Evolutionary conservation across 2,329 filamentous ascomycete species (phyloP).

Genomic region (Paraphaeosphaeria minitans): DNA sequence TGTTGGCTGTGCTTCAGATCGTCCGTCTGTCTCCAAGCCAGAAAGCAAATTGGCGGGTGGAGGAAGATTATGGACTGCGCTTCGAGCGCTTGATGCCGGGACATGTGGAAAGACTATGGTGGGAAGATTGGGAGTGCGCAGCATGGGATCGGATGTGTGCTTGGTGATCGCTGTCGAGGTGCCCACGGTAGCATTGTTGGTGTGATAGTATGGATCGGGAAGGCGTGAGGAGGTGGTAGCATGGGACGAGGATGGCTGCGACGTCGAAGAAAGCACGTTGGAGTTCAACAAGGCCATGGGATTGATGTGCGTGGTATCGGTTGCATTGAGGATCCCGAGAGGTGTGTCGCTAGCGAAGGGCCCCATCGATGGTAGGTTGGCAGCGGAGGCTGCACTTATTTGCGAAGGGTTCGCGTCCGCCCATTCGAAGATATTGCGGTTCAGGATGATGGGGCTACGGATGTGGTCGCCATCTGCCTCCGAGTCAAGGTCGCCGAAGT

Average conservation of each 20-base stretch:
- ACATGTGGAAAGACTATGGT: slow-evolving; percentile 40
- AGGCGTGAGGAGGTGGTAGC: slow-evolving; percentile 1
- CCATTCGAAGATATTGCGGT: slow-evolving; percentile 47
- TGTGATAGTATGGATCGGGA: neutral
- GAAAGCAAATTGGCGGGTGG: slow-evolving; percentile 41
- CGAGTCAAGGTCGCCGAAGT: slow-evolving; percentile 24
- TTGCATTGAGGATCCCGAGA: slow-evolving; percentile 20
- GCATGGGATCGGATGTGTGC: slow-evolving; percentile 13
- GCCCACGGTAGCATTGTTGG: neutral
- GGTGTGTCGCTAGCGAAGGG: slow-evolving; percentile 9
- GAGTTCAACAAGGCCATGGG: slow-evolving; percentile 23
- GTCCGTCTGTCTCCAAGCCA: slow-evolving; percentile 26
- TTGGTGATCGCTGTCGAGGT: slow-evolving; percentile 9
- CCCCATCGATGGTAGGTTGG: neutral
- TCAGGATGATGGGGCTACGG: slow-evolving; percentile 41
- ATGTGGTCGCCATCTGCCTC: slow-evolving; percentile 30
- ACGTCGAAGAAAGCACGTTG: slow-evolving; percentile 4
- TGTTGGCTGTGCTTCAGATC: slow-evolving; percentile 5
- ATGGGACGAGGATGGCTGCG: slow-evolving; percentile 7
- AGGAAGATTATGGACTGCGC: slow-evolving; percentile 37
- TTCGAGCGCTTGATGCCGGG: slow-evolving; percentile 32
- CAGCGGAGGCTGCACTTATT: neutral
- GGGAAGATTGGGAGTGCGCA: slow-evolving; percentile 37
- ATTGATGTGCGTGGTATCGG: slow-evolving; percentile 37
- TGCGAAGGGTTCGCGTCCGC: slow-evolving; percentile 40